A percentile compares a stretch with the other conserved stretches of the same genome.
Evolutionary conservation across 2,329 filamentous ascomycete genomes (phyloP).

Genomic region (Aspergillus chevalieri): DNA sequence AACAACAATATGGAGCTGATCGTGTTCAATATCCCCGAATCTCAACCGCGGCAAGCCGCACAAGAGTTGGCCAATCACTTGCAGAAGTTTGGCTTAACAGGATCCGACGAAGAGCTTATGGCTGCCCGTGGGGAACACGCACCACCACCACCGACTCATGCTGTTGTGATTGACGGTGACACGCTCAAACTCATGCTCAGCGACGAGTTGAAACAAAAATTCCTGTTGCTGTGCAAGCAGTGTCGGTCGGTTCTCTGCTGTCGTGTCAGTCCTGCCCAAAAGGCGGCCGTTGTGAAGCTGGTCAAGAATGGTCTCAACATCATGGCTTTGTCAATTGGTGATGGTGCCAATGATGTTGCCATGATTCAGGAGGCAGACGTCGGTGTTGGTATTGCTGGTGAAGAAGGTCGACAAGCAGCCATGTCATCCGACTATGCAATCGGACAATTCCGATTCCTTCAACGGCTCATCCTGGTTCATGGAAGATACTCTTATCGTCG

Average conservation of each 20-base stretch:
- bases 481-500: constrained; percentile 95
- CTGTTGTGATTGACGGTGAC: constrained; percentile 90
- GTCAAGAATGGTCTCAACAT: constrained; percentile 93
- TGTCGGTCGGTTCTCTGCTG: constrained; percentile 96
- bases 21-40: constrained; percentile 76
- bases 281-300: constrained; percentile 92
- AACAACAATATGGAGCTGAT: constrained; percentile 98
- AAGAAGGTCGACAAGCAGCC: constrained; percentile 84
- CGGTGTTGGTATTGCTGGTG: constrained; percentile 90
- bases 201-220: constrained; percentile 79
- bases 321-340: constrained; percentile 89
- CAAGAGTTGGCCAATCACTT: constrained; percentile 70
- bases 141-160: constrained; percentile 79
- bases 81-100: constrained; percentile 67
- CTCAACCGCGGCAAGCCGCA: constrained; percentile 59
- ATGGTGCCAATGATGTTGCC: constrained; percentile 91
- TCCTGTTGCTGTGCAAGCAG: constrained; percentile 90
- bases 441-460: constrained; percentile 84
- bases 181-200: constrained; percentile 82
- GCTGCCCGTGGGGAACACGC: constrained; percentile 76
- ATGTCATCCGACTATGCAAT: constrained; percentile 97
- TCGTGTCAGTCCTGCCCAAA: constrained; percentile 92
- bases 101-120: constrained; percentile 76
- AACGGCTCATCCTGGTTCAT: constrained; percentile 79
- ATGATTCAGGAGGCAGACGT: constrained; percentile 98